phyloP scores from a whole-genome alignment of 75 land plant species.

The Adiantum capillusveneris region DNA sequence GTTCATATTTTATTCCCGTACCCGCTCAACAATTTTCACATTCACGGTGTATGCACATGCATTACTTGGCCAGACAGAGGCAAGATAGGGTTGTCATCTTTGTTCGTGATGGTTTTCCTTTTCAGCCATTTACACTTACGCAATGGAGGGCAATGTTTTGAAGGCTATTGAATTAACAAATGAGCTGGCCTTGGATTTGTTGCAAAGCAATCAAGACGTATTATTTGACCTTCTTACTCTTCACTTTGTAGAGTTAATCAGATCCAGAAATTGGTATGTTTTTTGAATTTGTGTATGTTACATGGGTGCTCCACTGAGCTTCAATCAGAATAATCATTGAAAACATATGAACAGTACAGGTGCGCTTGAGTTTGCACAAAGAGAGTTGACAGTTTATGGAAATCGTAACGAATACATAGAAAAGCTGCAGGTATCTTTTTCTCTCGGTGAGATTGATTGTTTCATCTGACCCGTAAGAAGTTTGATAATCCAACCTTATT shows the following conservation, averaged over 20 bases:
- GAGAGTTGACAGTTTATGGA: conserved; percentile 74
- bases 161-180: conserved; percentile 90
- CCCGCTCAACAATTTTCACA: too few species aligned
- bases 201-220: conserved; percentile 70
- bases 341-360: conserved; percentile 51
- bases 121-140: conserved; percentile 74
- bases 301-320: neutral
- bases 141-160: conserved; percentile 67
- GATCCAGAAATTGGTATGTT: conserved; percentile 62
- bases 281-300: neutral
- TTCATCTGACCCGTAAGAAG: too few species aligned
- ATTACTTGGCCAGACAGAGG: too few species aligned
- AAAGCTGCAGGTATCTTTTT: conserved; percentile 85
- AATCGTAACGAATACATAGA: conserved; percentile 54
- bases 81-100: too few species aligned
- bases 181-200: conserved; percentile 61
- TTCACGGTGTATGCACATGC: too few species aligned
- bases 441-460: too few species aligned
- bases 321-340: neutral
- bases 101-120: too few species aligned
- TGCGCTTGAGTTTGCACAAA: conserved; percentile 91
- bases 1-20: too few species aligned
- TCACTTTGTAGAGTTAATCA: conserved; percentile 84
- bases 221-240: conserved; percentile 91
- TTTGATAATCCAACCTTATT: too few species aligned